Evolutionary conservation across 106 monocot species (phyloP).

Genomic region (Narthecium ossifragum): DNA sequence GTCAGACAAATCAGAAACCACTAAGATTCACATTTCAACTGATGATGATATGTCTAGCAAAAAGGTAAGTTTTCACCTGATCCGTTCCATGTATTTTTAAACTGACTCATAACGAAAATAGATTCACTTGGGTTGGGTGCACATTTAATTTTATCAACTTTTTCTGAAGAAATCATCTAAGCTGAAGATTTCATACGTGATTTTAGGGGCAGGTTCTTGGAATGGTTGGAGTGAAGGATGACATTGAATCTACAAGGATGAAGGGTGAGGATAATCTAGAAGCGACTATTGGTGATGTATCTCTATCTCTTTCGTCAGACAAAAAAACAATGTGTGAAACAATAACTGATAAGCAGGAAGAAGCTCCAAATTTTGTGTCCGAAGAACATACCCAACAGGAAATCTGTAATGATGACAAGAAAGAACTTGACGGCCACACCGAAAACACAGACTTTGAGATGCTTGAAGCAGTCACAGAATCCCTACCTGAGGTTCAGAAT

Average conservation of each 20-base stretch:
- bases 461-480: not conserved
- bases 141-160: not conserved
- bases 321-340: not conserved
- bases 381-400: slow-evolving; percentile 5
- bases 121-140: too few relatives aligned
- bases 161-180: not conserved
- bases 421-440: not conserved
- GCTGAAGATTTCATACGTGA: not conserved
- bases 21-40: not conserved
- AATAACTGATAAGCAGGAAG: slow-evolving; percentile 4
- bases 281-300: not conserved
- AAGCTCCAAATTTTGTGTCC: not conserved
- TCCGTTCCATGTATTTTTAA: not conserved
- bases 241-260: slow-evolving; percentile 2
- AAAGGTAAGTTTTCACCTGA: not conserved
- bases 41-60: not conserved
- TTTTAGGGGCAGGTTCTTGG: slow-evolving; percentile 3
- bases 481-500: not conserved
- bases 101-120: not conserved
- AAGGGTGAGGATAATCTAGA: slow-evolving; percentile 5
- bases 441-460: not conserved
- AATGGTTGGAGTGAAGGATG: not conserved
- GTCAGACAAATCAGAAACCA: not conserved
- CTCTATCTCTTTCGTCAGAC: not conserved
- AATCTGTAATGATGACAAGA: slow-evolving; percentile 1